Evolutionary conservation across 441 rosid species (phyloP).

Genomic region (Manihot esculenta): DNA sequence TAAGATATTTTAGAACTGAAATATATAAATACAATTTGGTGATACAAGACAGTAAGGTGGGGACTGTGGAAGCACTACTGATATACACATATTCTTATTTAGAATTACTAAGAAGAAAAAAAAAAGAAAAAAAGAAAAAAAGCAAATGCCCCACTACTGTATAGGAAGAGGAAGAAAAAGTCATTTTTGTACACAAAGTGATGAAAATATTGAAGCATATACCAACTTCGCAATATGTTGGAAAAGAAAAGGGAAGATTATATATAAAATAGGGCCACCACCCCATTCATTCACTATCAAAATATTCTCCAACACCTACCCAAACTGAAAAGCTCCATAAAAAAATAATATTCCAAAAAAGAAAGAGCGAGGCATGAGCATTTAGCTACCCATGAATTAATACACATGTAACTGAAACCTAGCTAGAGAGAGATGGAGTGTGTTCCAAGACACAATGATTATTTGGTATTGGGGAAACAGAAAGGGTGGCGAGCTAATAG

Average conservation of each 20-base stretch:
- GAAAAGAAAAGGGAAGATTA: not conserved
- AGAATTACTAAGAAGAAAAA: too few relatives aligned
- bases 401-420: conserved; percentile 23
- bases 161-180: too few relatives aligned
- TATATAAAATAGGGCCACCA: conserved; percentile 6
- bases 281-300: conserved; percentile 1
- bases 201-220: too few relatives aligned
- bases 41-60: too few relatives aligned
- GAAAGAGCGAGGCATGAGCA: not conserved
- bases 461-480: conserved; percentile 63
- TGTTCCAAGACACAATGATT: conserved; percentile 91
- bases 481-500: conserved; percentile 52
- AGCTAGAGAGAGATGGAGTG: conserved; percentile 46
- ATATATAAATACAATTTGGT: too few relatives aligned
- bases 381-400: too few relatives aligned
- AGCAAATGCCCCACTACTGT: not conserved
- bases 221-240: too few relatives aligned
- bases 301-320: conserved; percentile 12
- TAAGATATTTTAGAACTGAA: too few relatives aligned
- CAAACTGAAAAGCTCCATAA: not conserved
- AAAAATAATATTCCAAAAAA: conserved; percentile 1
- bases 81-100: too few relatives aligned
- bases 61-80: too few relatives aligned
- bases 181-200: too few relatives aligned
- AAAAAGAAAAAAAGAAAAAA: not conserved